A percentile compares a stretch with the other conserved stretches of the same genome.
Conservation (phyloP, 2,329 filamentous ascomycete genomes). For the Drechslerella dactyloides region DNA sequence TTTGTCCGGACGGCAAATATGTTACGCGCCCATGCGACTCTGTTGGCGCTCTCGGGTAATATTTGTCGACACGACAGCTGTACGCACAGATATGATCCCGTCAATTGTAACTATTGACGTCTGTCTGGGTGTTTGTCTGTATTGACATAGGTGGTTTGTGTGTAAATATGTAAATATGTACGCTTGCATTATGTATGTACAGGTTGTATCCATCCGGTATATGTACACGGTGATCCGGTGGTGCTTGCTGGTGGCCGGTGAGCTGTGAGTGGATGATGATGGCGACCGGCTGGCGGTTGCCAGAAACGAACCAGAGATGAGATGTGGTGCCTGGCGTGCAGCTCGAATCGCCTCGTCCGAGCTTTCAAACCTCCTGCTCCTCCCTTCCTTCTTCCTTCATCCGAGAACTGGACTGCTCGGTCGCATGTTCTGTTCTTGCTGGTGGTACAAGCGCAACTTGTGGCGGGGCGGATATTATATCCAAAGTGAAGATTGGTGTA, state of each 20-base stretch:
- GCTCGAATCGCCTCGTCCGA: too few species aligned
- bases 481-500: background rate
- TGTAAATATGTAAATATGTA: background rate
- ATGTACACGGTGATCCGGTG: background rate
- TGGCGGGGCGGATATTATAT: background rate
- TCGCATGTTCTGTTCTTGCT: background rate
- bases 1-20: too few species aligned
- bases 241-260: background rate
- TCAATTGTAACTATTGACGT: too few species aligned
- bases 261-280: background rate
- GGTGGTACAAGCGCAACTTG: background rate
- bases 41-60: background rate
- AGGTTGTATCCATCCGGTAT: background rate
- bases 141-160: background rate
- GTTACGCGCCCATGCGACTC: background rate
- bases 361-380: background rate
- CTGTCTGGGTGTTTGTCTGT: too few species aligned
- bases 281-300: background rate
- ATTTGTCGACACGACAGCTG: too few species aligned
- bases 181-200: background rate
- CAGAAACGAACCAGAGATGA: constrained; percentile 4
- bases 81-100: too few species aligned
- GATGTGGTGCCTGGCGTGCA: background rate
- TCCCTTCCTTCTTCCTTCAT: background rate
- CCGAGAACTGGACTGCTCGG: background rate